phyloP scores from a whole-genome alignment of 371 early-diverging fungal species.

The Nematocida ausubeli region DNA sequence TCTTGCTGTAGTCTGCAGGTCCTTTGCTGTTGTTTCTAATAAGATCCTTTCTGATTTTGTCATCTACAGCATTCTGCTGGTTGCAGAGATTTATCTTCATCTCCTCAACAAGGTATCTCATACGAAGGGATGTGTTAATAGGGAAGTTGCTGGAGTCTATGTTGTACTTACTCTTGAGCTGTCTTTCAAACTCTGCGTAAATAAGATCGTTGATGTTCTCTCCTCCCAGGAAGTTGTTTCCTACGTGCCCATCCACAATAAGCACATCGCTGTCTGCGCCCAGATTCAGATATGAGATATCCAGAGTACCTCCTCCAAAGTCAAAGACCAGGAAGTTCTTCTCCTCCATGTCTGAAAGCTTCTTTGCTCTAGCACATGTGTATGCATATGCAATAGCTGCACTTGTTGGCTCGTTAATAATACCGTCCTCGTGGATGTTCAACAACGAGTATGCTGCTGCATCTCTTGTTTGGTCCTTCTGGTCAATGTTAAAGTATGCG shows the following conservation, averaged over 20 bases:
- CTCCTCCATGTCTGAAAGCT: conserved; percentile 69
- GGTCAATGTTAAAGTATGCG: conserved; percentile 68
- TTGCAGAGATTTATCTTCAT: conserved; percentile 64
- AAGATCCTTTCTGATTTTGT: conserved; percentile 8
- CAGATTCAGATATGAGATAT: conserved; percentile 85
- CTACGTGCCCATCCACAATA: conserved; percentile 85
- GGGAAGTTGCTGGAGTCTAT: conserved; percentile 14
- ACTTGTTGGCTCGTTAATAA: conserved; percentile 79
- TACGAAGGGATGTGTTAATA: conserved; percentile 52
- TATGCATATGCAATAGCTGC: conserved; percentile 83
- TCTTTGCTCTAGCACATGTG: conserved; percentile 71
- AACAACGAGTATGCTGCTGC: conserved; percentile 66
- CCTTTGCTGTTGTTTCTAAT: background rate
- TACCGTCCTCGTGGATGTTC: conserved; percentile 48
- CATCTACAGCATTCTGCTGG: conserved; percentile 69
- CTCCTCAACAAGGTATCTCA: conserved; percentile 59
- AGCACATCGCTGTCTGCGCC: conserved; percentile 77
- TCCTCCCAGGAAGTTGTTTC: conserved; percentile 94
- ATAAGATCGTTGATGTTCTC: conserved; percentile 91
- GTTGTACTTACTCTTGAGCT: conserved; percentile 73
- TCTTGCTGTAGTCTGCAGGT: background rate
- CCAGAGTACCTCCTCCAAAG: conserved; percentile 93
- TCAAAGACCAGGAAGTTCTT: conserved; percentile 80
- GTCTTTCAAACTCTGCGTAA: conserved; percentile 77
- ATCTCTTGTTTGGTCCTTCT: conserved; percentile 65